Base-by-base conservation (phyloP, 495 filamentous ascomycete species). In the Trichoderma gamsii region DNA sequence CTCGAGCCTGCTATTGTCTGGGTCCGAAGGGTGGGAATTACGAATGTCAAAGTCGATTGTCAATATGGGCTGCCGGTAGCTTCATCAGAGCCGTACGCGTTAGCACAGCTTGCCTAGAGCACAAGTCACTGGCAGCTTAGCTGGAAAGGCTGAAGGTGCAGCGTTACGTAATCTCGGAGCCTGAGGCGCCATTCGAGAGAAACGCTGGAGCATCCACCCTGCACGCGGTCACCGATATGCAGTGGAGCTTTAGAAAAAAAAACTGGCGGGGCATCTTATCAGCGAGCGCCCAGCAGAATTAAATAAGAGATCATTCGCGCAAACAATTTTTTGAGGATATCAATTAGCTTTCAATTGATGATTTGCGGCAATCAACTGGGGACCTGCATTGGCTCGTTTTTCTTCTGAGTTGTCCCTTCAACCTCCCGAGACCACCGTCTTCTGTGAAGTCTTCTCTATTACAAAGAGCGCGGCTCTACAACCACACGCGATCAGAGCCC, bases 71-170 rank as follows among this genome's bases (percentile, higher is more conserved):
- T 27, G 51, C 13, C 52, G 64, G 66, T 18, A 75, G 73, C 72
- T 75, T 21, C 32, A 41, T 15, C 16, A 65, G 4, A 13, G 67
- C 71, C 70, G 68, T 75, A 78, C 76, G 76, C 76, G 76, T 78
- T 77, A 72, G 75, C 70, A 69, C 70, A 72, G 76, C 74, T 77
- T 78, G 76, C 76, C 76, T 78, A 67, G 76, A 76, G 65, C 65
- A 35, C 35, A 21, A 41, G 27, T 32, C 63, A 43, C 16, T 41
- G 63, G 56, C 2, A 61, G 56, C 56, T 61, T 29, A 25, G 23
- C 56, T 61, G 25, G 64, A 73, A 72, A 73, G 75, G 74, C 73
- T 73, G 71, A 71, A 21, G 13, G 13, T 21, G 56, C 5, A 5
- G 0, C 11, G 11, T 61, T 61, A 61, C 16, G 56, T 61, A 61